Evolutionary conservation across 1,284 basidiomycete species (phyloP).

Genomic region (Cutaneotrichosporon sp.): DNA sequence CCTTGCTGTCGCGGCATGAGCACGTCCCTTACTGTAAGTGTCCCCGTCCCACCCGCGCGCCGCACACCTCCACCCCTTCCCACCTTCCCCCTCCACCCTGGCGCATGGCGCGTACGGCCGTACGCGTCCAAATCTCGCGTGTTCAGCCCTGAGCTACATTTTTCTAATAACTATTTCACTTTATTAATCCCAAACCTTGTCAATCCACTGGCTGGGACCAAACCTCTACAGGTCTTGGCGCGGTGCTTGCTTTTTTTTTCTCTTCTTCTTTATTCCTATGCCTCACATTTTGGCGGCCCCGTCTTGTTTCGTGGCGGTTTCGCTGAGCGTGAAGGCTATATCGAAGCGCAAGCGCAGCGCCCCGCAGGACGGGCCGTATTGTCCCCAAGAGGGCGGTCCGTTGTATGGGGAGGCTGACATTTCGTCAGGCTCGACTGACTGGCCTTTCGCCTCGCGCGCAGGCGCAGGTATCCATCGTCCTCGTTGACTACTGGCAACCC

Average conservation of each 20-base stretch:
- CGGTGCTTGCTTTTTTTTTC: neutral
- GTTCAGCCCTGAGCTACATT: no score
- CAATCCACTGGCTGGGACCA: neutral
- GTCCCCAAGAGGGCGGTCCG: constrained; percentile 7
- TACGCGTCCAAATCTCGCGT: no score
- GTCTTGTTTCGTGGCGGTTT: constrained; percentile 3
- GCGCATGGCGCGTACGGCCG: no score
- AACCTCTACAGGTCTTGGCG: neutral
- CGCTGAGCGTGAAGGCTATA: constrained; percentile 12
- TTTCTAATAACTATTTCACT: neutral
- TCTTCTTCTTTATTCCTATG: constrained; percentile 7
- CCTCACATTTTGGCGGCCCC: constrained; percentile 1
- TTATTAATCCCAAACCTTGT: neutral
- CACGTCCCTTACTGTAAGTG: no score
- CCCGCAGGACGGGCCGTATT: constrained; percentile 18
- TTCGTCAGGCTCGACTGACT: no score
- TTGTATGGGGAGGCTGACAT: constrained; percentile 20
- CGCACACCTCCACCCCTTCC: no score
- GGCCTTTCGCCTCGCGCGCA: no score
- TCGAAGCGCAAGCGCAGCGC: constrained; percentile 7
- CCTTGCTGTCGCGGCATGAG: neutral
- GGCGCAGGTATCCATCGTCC: no score
- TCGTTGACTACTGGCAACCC: no score
- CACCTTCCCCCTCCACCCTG: no score
- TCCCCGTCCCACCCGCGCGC: no score